These are phyloP conservation scores for Botrytis fragariae DNA, from an alignment of 2,329 filamentous ascomycete species.

Conservation along the genomic window DNA sequence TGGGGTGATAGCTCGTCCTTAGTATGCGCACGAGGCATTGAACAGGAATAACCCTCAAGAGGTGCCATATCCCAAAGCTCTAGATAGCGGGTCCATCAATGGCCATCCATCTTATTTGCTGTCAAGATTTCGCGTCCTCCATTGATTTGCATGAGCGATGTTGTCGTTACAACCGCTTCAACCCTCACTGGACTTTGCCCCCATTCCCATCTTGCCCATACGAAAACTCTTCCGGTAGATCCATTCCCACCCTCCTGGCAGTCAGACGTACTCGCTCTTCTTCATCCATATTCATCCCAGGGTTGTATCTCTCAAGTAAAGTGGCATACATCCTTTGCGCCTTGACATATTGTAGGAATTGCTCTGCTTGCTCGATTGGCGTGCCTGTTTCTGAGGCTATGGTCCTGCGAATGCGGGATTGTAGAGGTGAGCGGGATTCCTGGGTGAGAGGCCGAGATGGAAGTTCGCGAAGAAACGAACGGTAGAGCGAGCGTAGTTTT, in stretches of 20 bases:
- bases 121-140: not conserved
- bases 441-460: constrained; percentile 60
- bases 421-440: constrained; percentile 62
- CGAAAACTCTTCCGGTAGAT: constrained; percentile 67
- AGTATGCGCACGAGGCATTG: not conserved
- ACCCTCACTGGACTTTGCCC: constrained; percentile 17
- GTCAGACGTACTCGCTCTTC: constrained; percentile 82
- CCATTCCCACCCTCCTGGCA: constrained; percentile 84
- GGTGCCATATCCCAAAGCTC: constrained; percentile 1
- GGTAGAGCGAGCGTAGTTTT: constrained; percentile 75
- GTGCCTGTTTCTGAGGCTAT: constrained; percentile 47
- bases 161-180: not conserved
- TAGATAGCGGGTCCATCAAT: not conserved
- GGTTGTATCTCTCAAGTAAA: constrained; percentile 88
- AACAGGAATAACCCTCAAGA: not conserved
- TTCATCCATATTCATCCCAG: constrained; percentile 81
- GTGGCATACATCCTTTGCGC: constrained; percentile 83
- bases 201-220: constrained; percentile 10
- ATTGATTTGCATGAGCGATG: not conserved
- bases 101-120: not conserved
- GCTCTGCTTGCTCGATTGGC: constrained; percentile 58
- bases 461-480: constrained; percentile 83
- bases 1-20: not conserved
- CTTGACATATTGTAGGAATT: constrained; percentile 75
- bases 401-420: constrained; percentile 63